These are phyloP conservation scores for Corylus heterophylla DNA, from an alignment of 306 rosid species.

Conservation along the genomic window DNA sequence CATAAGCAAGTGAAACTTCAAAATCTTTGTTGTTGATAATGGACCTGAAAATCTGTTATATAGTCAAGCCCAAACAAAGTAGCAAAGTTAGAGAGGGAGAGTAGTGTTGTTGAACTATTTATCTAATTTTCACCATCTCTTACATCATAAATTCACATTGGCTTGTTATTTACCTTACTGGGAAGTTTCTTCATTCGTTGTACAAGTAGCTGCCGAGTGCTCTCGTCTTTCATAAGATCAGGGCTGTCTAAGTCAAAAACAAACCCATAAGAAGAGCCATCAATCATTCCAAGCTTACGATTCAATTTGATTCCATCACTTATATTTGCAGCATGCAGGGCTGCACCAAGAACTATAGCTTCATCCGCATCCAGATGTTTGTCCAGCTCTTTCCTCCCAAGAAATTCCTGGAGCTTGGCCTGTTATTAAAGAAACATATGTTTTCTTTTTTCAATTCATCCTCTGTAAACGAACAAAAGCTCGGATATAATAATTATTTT, in stretches of 20 bases:
- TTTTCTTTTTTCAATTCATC: neutral
- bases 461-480: neutral
- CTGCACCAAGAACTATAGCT: constrained; percentile 90
- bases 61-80: constrained; percentile 23
- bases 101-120: constrained; percentile 16
- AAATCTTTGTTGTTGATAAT: constrained; percentile 79
- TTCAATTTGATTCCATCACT: constrained; percentile 98
- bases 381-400: constrained; percentile 89
- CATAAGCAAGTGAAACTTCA: constrained; percentile 86
- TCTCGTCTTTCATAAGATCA: constrained; percentile 70
- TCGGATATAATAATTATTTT: neutral
- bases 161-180: constrained; percentile 63
- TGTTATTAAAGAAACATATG: constrained; percentile 27
- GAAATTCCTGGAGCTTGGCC: constrained; percentile 95
- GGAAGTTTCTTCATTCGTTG: constrained; percentile 90
- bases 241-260: constrained; percentile 78
- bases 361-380: constrained; percentile 99
- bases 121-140: constrained; percentile 22
- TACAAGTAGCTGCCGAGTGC: constrained; percentile 76
- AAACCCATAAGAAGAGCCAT: constrained; percentile 88
- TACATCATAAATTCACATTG: constrained; percentile 19
- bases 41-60: constrained; percentile 77
- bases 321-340: constrained; percentile 90
- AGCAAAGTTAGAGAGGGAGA: constrained; percentile 22
- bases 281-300: constrained; percentile 96